Base-by-base conservation (phyloP, 164 flowering plant genomes). In the Vitis rupestris region DNA sequence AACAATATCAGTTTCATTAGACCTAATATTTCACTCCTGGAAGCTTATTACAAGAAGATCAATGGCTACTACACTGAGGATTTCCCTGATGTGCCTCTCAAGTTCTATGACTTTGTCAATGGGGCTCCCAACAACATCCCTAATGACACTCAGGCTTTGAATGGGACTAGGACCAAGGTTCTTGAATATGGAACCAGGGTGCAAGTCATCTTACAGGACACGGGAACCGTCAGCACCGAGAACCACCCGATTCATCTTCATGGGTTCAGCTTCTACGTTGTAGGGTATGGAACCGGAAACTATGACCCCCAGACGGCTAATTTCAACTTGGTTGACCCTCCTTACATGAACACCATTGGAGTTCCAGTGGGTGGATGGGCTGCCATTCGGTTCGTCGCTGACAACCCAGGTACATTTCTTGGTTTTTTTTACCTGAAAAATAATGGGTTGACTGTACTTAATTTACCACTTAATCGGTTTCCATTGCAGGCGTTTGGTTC, bases 331-430 rank as follows among this genome's bases (percentile, higher is more conserved):
- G 79, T 81, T 0, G 92, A 91, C 72, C 92, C 94, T 1, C 91
- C 88, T 3, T 82, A 83, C 64, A 77, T 82, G 87, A 91, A 89
- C 77, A 87, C 92, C 2, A 72, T 89, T 10, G 90, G 86, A 52
- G 93, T 91, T 23, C 97, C 97, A 0, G 87, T 81, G 0, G 97
- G 91, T 5, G 97, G 94, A 68, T 91, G 97, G 97, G 90, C 92
- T 9, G 93, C 82, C 2, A 84, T 91, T 23, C 73, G 97, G 29
- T 87, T 91, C 50, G 61, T 72, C 1, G 94, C 97, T 2, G 85
- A 89, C 58, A 91, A 91, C 80, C 97, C 97, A 65, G 97, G 97
- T 81, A 72, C 0, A 31, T 2, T 37, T 55, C 1, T 48, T 59
- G 37, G 11, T 17, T 53, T 6, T 51, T 9, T 51, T 11, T 17